Base-by-base conservation (phyloP, 768 basidiomycete genomes). In the Leccinum boreale region DNA sequence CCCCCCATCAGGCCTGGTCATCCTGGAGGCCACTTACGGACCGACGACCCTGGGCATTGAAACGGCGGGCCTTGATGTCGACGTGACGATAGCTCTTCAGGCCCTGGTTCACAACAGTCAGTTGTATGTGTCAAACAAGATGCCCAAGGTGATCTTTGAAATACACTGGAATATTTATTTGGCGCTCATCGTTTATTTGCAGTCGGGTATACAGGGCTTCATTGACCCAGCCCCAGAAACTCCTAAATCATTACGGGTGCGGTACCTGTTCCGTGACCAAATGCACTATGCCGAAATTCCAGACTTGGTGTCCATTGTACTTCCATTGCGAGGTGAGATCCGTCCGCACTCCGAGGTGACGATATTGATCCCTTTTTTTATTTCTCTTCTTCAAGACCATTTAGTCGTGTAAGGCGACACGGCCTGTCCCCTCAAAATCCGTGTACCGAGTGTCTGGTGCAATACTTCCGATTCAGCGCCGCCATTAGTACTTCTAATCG, bases 131-230 rank as follows among this genome's bases (percentile, higher is more conserved):
- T 84, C 92, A 44, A 84, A 85, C 52, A 86, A 85, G 48, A 78
- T 86, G 65, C 78, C 83, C 49, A 96, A 95, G 81, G 89, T 91
- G 54, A 59, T 10, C 33, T 46, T 52, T 46, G 50, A 28, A 53
- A 45, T 48, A 15, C 8, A 33, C 14, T 7, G 15, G 45, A 45
- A 52, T 29, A 39, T 56, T 35, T 23, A 33, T 46, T 26, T 55
- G 36, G 24, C 17, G 33, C 57, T 62, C 31, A 61, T 45, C 7
- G 56, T 23, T 53, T 56, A 58, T 35, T 53, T 36, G 31, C 62
- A 89, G 90, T 77, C 85, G 58, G 81, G 84, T 26, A 77, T 96
- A 42, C 86, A 91, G 66, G 93, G 93, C n/a, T 94, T 97, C 76
- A 86, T 83, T 67, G 93, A 96, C 74, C 89, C 90, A 56, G 85